phyloP scores from a whole-genome alignment of 1,284 basidiomycete genomes.

The Leccinum fuscescens region DNA sequence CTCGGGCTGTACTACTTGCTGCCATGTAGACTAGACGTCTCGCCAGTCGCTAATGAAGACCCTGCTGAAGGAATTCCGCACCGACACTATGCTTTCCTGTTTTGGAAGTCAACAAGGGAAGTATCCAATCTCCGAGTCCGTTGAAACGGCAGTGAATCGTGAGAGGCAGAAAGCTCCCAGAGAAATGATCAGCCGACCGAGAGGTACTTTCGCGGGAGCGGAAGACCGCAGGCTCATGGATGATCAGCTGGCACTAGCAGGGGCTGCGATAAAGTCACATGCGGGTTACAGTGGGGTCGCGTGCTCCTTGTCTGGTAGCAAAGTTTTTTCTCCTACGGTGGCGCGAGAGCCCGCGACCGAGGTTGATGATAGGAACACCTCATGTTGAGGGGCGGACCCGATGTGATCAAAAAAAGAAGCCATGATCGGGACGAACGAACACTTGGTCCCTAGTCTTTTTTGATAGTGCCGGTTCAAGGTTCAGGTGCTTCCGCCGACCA shows the following conservation, averaged over 20 bases:
- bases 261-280: too few relatives aligned
- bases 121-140: background rate
- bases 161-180: background rate
- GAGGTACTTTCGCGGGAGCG: background rate
- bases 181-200: background rate
- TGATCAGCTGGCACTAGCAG: background rate
- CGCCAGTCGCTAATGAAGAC: too few relatives aligned
- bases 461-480: background rate
- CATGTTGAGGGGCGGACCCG: background rate
- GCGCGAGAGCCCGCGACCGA: background rate
- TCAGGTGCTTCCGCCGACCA: background rate
- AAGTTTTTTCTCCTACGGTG: background rate
- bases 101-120: background rate
- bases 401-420: background rate
- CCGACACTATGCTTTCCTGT: slow-evolving; percentile 8
- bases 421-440: background rate
- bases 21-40: too few relatives aligned
- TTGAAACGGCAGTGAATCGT: background rate
- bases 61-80: too few relatives aligned
- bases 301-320: background rate
- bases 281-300: background rate
- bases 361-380: background rate
- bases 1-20: too few relatives aligned
- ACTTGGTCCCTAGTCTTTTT: background rate
- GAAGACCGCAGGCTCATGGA: background rate